Evolutionary conservation across 2,329 filamentous ascomycete species (phyloP).

Genomic region (Dothistroma septosporum): DNA sequence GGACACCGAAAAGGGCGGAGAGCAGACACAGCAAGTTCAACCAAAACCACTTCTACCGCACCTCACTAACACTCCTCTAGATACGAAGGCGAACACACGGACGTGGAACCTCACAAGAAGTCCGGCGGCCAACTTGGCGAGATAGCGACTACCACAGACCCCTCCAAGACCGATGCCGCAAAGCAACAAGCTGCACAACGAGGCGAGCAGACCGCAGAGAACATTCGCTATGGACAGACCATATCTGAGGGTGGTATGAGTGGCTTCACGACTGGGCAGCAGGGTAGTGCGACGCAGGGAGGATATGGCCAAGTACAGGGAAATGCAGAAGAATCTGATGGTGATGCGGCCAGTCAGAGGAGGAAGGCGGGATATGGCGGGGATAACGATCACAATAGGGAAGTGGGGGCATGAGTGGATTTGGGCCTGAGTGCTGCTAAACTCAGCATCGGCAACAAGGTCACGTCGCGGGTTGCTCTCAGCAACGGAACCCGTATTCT

Average conservation of each 20-base stretch:
- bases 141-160: constrained; percentile 32
- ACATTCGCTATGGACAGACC: constrained; percentile 53
- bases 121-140: constrained; percentile 54
- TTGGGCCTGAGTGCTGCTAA: neutral
- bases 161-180: constrained; percentile 25
- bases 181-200: constrained; percentile 36
- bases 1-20: constrained; percentile 57
- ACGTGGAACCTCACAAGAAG: constrained; percentile 49
- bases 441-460: too few species aligned
- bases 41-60: neutral
- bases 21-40: constrained; percentile 51
- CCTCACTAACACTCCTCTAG: constrained; percentile 31
- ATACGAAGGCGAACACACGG: constrained; percentile 56
- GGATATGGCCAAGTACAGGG: constrained; percentile 30
- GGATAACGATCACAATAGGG: constrained; percentile 23
- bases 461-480: too few species aligned
- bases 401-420: constrained; percentile 45
- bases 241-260: constrained; percentile 55
- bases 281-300: constrained; percentile 37
- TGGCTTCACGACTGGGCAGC: constrained; percentile 46
- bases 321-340: constrained; percentile 31
- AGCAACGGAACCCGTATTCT: too few species aligned
- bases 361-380: constrained; percentile 40
- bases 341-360: constrained; percentile 38
- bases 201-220: constrained; percentile 47